phyloP scores from a whole-genome alignment of 768 basidiomycete genomes.

The Pisolithus orientalis region DNA sequence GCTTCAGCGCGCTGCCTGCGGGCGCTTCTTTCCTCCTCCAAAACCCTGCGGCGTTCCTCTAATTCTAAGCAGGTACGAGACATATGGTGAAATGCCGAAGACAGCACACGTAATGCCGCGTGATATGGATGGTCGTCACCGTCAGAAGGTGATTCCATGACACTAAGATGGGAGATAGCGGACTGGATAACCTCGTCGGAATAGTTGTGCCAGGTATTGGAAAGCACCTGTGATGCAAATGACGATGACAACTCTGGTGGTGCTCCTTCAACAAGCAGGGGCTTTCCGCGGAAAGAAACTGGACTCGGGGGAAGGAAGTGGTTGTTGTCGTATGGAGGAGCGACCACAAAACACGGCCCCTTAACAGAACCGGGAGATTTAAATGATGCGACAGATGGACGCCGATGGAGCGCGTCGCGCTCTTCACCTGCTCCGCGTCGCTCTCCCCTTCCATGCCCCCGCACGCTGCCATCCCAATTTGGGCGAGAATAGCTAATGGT shows the following conservation, averaged over 20 bases:
- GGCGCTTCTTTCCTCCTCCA: slow-evolving; percentile 57
- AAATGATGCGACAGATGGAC: slow-evolving; percentile 32
- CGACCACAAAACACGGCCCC: slow-evolving; percentile 35
- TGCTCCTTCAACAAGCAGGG: slow-evolving; percentile 2
- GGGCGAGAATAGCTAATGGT: slow-evolving; percentile 4
- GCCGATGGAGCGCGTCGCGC: slow-evolving; percentile 14
- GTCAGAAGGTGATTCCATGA: slow-evolving; percentile 42
- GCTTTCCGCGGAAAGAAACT: slow-evolving; percentile 10
- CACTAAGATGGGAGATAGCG: slow-evolving; percentile 46
- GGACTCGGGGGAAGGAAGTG: slow-evolving; percentile 33
- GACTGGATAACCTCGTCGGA: slow-evolving; percentile 70
- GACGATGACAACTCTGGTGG: slow-evolving; percentile 11
- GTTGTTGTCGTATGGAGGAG: slow-evolving; percentile 28
- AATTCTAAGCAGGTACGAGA: slow-evolving; percentile 54
- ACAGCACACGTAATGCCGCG: slow-evolving; percentile 60
- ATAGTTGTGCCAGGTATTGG: slow-evolving; percentile 71
- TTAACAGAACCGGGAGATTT: slow-evolving; percentile 22
- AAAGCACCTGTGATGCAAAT: slow-evolving; percentile 45
- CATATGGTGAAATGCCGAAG: slow-evolving; percentile 56
- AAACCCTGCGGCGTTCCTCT: slow-evolving; percentile 46
- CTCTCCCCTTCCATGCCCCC: slow-evolving; percentile 45
- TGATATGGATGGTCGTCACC: slow-evolving; percentile 54
- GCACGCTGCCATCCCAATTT: slow-evolving; percentile 50
- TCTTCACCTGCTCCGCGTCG: slow-evolving; percentile 20
- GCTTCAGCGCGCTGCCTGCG: slow-evolving; percentile 46